phyloP scores from a whole-genome alignment of 495 filamentous ascomycete genomes.

The Penicillium cataractarum region DNA sequence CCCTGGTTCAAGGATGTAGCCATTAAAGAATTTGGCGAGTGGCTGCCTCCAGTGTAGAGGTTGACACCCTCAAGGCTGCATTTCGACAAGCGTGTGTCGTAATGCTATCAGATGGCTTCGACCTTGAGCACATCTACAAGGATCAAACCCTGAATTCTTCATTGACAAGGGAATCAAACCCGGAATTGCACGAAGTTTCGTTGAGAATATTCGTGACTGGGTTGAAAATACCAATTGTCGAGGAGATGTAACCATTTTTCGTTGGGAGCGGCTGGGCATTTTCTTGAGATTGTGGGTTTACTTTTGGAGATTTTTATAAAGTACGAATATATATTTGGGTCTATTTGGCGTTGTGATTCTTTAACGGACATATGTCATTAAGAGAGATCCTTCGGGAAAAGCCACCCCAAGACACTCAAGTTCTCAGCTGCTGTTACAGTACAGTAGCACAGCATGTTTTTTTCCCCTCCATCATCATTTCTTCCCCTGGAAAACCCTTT shows the following conservation, averaged over 20 bases:
- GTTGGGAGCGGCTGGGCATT: too few species aligned
- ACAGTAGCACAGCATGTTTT: too few species aligned
- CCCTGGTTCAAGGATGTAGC: slow-evolving; percentile 21
- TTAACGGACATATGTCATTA: too few species aligned
- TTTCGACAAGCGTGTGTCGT: slow-evolving; percentile 29
- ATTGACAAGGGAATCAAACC: slow-evolving; percentile 17
- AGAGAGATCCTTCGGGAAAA: too few species aligned
- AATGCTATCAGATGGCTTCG: slow-evolving; percentile 23
- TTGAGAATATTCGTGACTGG: slow-evolving; percentile 31
- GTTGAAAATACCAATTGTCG: slow-evolving; percentile 16
- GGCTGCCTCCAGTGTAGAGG: slow-evolving; percentile 27
- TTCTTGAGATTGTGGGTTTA: too few species aligned
- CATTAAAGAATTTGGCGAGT: slow-evolving; percentile 29
- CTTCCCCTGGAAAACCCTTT: too few species aligned
- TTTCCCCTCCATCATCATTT: too few species aligned
- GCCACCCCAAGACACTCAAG: too few species aligned
- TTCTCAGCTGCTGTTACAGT: too few species aligned
- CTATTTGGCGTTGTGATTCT: too few species aligned
- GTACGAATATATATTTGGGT: too few species aligned
- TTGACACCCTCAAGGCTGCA: slow-evolving; percentile 26
- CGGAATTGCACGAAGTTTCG: slow-evolving; percentile 27
- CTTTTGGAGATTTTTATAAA: too few species aligned
- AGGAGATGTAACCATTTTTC: background rate
- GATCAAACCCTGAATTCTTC: slow-evolving; percentile 32
- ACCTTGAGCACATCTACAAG: slow-evolving; percentile 30